Percentiles rank a stretch among this genome's conserved stretches.
These are phyloP conservation scores for Euphorbia schlechtendalii DNA, from an alignment of 441 rosid species.

Conservation along the genomic window DNA sequence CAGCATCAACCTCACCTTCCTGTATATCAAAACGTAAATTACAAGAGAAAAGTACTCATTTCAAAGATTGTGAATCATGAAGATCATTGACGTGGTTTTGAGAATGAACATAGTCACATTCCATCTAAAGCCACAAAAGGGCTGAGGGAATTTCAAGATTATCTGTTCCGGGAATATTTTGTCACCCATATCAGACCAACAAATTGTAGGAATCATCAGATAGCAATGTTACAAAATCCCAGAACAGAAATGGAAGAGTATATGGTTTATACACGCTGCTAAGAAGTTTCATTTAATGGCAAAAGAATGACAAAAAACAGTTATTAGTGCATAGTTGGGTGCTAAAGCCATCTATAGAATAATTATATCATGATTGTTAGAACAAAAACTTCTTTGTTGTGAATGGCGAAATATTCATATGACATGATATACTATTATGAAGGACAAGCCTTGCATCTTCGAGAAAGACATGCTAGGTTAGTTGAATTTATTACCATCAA, in stretches of 20 bases:
- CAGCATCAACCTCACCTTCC: constrained; percentile 79
- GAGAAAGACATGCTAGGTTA: neutral
- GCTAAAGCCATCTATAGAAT: neutral
- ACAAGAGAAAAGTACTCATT: neutral
- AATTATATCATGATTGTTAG: constrained; percentile 1
- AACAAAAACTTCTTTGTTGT: neutral
- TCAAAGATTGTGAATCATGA: neutral
- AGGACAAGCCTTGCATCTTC: neutral
- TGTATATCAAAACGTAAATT: constrained; percentile 24
- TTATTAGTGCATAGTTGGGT: neutral
- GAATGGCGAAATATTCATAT: neutral
- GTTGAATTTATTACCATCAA: neutral
- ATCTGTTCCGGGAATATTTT: neutral
- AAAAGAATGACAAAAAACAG: neutral
- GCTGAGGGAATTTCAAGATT: neutral
- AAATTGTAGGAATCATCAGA: neutral
- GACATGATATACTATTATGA: neutral
- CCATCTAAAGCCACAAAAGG: too few species aligned
- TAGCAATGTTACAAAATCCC: neutral
- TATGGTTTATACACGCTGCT: neutral
- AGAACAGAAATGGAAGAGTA: neutral
- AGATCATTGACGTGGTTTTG: neutral
- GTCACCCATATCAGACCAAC: neutral
- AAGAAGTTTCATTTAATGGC: neutral
- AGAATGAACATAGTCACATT: too few species aligned